Percentiles rank a stretch among this genome's conserved stretches.
Evolutionary conservation across 331 rosid species (phyloP).

Genomic region (Malus hybrid): DNA sequence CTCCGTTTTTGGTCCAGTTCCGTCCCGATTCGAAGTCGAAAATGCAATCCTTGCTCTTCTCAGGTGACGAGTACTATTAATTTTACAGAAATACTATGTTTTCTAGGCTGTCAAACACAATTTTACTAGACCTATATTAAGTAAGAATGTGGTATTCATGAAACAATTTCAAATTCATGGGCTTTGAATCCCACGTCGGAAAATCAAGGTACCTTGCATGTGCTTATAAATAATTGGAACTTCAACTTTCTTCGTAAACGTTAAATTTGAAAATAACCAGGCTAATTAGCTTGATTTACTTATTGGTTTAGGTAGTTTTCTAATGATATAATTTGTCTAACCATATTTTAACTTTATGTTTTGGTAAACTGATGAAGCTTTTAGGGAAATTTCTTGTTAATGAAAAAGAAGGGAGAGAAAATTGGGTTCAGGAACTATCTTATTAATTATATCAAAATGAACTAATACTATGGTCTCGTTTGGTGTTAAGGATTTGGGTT

Average conservation of each 20-base stretch:
- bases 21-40: conserved; percentile 49
- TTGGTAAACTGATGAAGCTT: neutral
- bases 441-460: too few species aligned
- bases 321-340: neutral
- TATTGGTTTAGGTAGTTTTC: neutral
- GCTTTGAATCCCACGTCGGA: too few species aligned
- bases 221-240: too few species aligned
- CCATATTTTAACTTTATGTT: neutral
- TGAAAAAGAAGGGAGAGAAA: neutral
- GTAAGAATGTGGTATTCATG: too few species aligned
- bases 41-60: conserved; percentile 39
- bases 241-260: too few species aligned
- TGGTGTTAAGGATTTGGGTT: too few species aligned
- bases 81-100: neutral
- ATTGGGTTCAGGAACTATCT: neutral
- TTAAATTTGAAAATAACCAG: too few species aligned
- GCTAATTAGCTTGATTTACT: neutral
- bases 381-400: neutral
- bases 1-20: conserved; percentile 38
- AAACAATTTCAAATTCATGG: too few species aligned
- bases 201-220: too few species aligned
- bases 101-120: too few species aligned
- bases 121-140: too few species aligned
- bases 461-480: too few species aligned
- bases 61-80: conserved; percentile 31